Evolutionary conservation across 2,329 filamentous ascomycete species (phyloP).

Genomic region (Cytospora piceicola): DNA sequence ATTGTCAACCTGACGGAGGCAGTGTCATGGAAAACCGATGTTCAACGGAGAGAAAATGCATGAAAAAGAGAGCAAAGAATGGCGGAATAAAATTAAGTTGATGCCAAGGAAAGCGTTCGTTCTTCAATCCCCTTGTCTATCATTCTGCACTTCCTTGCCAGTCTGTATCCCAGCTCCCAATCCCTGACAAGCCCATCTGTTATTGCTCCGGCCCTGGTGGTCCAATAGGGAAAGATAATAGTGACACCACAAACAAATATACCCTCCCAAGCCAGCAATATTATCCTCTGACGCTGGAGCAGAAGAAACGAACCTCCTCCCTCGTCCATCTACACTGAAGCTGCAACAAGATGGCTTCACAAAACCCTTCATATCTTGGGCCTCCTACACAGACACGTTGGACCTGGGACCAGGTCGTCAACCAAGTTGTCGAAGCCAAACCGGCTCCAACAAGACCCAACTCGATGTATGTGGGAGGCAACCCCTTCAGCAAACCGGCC

Average conservation of each 20-base stretch:
- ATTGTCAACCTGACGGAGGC: slow-evolving; percentile 5
- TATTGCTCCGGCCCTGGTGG: not conserved
- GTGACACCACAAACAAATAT: not conserved
- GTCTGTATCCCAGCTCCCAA: not conserved
- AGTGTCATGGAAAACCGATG: slow-evolving; percentile 21
- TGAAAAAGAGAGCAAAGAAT: slow-evolving; percentile 11
- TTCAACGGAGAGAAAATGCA: not conserved
- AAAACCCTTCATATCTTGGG: not conserved
- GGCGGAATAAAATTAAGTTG: not conserved
- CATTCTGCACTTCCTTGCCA: not conserved
- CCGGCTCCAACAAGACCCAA: not conserved
- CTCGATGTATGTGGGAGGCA: not conserved
- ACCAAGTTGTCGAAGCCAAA: not conserved
- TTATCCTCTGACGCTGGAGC: not conserved
- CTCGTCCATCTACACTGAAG: not conserved
- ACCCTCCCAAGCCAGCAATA: not conserved
- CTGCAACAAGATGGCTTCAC: not conserved
- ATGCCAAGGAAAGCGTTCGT: slow-evolving; percentile 12
- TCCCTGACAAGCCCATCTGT: not conserved
- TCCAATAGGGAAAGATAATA: slow-evolving; percentile 1
- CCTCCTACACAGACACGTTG: not conserved
- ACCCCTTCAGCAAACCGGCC: not conserved
- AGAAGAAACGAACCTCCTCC: not conserved
- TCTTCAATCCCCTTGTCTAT: slow-evolving; percentile 14
- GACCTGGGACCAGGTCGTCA: not conserved